Conservation (phyloP, 2,329 filamentous ascomycete species). For the Fusarium phyllophilum region DNA sequence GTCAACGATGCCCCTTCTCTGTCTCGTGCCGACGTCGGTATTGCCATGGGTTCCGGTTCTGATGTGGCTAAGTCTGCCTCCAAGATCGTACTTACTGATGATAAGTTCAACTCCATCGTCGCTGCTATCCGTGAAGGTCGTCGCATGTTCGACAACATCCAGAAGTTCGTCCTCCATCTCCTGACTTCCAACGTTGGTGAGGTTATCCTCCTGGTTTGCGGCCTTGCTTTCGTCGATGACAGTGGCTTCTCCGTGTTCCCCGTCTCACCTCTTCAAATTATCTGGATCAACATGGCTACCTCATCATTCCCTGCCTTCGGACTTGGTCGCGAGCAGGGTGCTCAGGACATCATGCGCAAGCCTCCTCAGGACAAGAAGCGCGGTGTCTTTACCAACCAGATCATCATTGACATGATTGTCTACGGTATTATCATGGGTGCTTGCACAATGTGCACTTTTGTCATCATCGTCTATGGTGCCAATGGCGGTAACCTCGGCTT, state of each 20-base stretch:
- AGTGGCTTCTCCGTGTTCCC: constrained; percentile 83
- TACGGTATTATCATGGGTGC: constrained; percentile 83
- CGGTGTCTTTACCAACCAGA: constrained; percentile 81
- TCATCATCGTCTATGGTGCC: constrained; percentile 70
- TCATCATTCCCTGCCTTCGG: constrained; percentile 90
- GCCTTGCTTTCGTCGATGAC: constrained; percentile 81
- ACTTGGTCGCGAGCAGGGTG: constrained; percentile 80
- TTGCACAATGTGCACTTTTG: constrained; percentile 72
- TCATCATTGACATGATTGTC: constrained; percentile 81
- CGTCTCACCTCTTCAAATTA: constrained; percentile 83
- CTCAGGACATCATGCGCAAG: constrained; percentile 80
- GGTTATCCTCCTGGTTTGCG: constrained; percentile 82
- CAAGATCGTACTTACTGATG: constrained; percentile 85
- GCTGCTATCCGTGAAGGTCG: constrained; percentile 85
- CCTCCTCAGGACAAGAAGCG: constrained; percentile 76
- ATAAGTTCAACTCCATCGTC: constrained; percentile 89
- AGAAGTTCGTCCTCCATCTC: constrained; percentile 85
- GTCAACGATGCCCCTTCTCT: constrained; percentile 88
- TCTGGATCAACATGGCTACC: constrained; percentile 96
- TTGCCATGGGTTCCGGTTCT: constrained; percentile 89
- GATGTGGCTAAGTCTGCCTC: constrained; percentile 87
- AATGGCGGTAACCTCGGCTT: constrained; percentile 65
- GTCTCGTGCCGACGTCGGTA: constrained; percentile 84
- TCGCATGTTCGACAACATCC: constrained; percentile 88
- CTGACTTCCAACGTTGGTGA: constrained; percentile 86